Conservation (phyloP, 768 basidiomycete species). For the Termitomyces sp. region DNA sequence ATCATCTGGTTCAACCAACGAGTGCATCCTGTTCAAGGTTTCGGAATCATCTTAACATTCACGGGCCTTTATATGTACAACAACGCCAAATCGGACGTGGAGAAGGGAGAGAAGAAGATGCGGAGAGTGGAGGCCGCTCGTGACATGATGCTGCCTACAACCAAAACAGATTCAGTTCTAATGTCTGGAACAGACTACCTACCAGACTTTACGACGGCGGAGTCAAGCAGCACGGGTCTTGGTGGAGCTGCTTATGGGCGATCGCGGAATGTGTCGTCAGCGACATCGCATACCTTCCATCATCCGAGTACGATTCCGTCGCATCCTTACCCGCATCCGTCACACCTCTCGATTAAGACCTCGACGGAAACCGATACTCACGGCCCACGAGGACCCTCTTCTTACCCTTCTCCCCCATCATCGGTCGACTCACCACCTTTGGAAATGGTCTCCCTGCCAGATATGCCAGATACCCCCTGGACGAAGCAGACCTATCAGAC, state of each 20-base stretch:
- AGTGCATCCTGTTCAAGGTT: slow-evolving; percentile 78
- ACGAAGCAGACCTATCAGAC: slow-evolving; percentile 12
- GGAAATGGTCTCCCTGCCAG: slow-evolving; percentile 15
- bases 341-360: slow-evolving; percentile 15
- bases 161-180: slow-evolving; percentile 54
- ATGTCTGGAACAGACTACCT: slow-evolving; percentile 39
- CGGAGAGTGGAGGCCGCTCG: slow-evolving; percentile 69
- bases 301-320: slow-evolving; percentile 15
- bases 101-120: slow-evolving; percentile 88
- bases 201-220: slow-evolving; percentile 25
- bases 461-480: slow-evolving; percentile 13
- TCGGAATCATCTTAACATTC: slow-evolving; percentile 91
- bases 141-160: slow-evolving; percentile 66
- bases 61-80: slow-evolving; percentile 95
- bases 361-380: slow-evolving; percentile 1
- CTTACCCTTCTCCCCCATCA: slow-evolving; percentile 46
- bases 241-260: slow-evolving; percentile 31
- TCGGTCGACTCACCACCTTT: slow-evolving; percentile 39
- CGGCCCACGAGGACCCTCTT: slow-evolving; percentile 9
- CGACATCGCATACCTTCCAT: slow-evolving; percentile 19
- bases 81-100: slow-evolving; percentile 88
- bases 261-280: slow-evolving; percentile 29
- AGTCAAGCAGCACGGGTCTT: slow-evolving; percentile 33
- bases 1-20: slow-evolving; percentile 94
- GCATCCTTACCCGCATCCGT: slow-evolving; percentile 8